These are phyloP conservation scores for Hibiscus trionum DNA, from an alignment of 345 rosid genomes.

Conservation along the genomic window DNA sequence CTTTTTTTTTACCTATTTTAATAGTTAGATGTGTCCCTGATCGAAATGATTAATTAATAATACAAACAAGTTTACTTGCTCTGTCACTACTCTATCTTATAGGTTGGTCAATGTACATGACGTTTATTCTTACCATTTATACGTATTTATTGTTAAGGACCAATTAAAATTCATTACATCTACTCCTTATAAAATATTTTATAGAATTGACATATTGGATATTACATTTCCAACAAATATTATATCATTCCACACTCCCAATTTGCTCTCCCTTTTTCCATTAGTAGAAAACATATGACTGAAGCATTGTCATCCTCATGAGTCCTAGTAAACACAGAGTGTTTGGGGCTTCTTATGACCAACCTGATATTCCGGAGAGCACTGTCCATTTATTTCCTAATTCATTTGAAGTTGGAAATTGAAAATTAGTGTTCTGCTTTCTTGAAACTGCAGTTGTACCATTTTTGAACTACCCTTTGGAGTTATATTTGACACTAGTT, in stretches of 20 bases:
- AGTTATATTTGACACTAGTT: background rate
- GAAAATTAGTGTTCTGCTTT: background rate
- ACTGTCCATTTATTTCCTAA: background rate
- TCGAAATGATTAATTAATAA: background rate
- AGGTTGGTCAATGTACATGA: background rate
- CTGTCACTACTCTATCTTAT: background rate
- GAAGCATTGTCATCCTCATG: background rate
- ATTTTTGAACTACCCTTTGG: background rate
- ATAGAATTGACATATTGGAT: background rate
- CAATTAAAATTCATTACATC: background rate
- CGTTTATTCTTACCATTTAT: background rate
- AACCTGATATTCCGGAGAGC: background rate
- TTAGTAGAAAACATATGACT: background rate
- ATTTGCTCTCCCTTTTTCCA: background rate
- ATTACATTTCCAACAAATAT: background rate
- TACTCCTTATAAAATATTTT: background rate
- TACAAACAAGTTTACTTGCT: background rate
- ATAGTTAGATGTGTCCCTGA: background rate
- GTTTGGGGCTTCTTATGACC: background rate
- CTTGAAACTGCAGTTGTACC: background rate
- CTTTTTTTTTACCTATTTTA: background rate
- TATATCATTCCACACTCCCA: background rate
- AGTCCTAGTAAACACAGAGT: background rate
- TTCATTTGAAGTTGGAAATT: background rate
- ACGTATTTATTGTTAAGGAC: background rate